These are phyloP conservation scores for Neoscytalidium dimidiatum DNA, from an alignment of 2,329 filamentous ascomycete species.

Conservation along the genomic window DNA sequence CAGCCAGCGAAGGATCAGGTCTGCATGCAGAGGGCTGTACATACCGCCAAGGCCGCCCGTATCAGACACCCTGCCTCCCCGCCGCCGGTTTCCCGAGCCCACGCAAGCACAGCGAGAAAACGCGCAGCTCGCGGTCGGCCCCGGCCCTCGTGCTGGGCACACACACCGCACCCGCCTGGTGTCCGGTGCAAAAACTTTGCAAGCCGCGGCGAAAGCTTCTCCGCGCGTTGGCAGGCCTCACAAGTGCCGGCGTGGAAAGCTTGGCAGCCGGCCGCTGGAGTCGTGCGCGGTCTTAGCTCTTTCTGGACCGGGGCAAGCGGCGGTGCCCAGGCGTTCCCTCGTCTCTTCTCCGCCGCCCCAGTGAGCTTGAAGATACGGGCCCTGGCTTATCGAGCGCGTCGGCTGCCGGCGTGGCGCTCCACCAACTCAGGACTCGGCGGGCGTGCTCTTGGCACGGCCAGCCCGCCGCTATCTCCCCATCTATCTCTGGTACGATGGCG, in stretches of 20 bases:
- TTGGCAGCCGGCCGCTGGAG: conserved; percentile 2
- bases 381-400: conserved; percentile 4
- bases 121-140: neutral
- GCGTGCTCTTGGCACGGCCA: neutral
- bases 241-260: conserved; percentile 1
- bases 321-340: neutral
- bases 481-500: neutral
- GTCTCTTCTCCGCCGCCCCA: neutral
- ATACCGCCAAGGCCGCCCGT: neutral
- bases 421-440: neutral
- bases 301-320: conserved; percentile 13
- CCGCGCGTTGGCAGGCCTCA: neutral
- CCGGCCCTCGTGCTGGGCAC: neutral
- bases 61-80: neutral
- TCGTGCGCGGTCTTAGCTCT: conserved; percentile 6
- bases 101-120: neutral
- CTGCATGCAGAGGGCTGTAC: neutral
- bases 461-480: neutral
- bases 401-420: neutral
- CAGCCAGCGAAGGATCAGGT: neutral
- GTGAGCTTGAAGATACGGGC: conserved; percentile 11
- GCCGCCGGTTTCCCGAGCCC: neutral
- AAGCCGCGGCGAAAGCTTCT: conserved; percentile 10
- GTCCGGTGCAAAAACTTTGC: neutral
- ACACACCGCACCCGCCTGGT: neutral